Evolutionary conservation across 352 stramenopile genomes (phyloP), one percentile per base, ranked within the genome.

Genomic region (Pythium phragmiticola): DNA sequence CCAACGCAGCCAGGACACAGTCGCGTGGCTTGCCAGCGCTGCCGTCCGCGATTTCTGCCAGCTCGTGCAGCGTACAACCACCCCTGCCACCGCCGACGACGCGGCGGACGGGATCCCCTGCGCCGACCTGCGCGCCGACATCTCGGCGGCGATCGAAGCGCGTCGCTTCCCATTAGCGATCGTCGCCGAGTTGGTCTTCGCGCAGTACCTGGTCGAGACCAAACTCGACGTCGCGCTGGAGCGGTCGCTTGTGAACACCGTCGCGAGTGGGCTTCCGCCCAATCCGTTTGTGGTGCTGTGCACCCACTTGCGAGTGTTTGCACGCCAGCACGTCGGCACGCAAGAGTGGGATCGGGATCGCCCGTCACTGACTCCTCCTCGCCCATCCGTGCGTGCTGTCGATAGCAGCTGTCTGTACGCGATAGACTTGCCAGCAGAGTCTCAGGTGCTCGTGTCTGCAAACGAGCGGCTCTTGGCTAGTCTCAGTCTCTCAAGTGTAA

Each of bases 211-310:
- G 14, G 57, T 83, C 2, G 74, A 86, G 21, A 80, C 69, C 0
- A 72, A 66, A 9, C 45, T 84, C 30, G 78, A 86, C 34, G 43
- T 83, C 2, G 76, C 78, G 7, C 64, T 86, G 11, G 78, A 86
- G 63, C 81, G 75, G 30, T 72, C 78, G 0, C 70, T 84, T 26
- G 80, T 81, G 63, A 79, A 75, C 30, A 76, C 74, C 21, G 69
- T 88, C 4, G 69, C 69, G 12, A 60, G 69, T 37, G 49, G 62
- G 7, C 68, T 86, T 28, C 73, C 77, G 2, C 75, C 78, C 30
- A 86, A 88, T 26, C 76, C 78, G 11, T 86, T 83, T 45, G 58
- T 84, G 33, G 54, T 70, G 7, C 58, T 88, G 26, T 78, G 76
- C 2, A 54, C 17, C 1, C 53, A 76, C 13, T 13, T 86, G 4